A percentile compares a stretch with the other conserved stretches of the same genome.
Evolutionary conservation across 371 early-diverging fungal genomes (phyloP).

Genomic region (Mucor velutinosus): DNA sequence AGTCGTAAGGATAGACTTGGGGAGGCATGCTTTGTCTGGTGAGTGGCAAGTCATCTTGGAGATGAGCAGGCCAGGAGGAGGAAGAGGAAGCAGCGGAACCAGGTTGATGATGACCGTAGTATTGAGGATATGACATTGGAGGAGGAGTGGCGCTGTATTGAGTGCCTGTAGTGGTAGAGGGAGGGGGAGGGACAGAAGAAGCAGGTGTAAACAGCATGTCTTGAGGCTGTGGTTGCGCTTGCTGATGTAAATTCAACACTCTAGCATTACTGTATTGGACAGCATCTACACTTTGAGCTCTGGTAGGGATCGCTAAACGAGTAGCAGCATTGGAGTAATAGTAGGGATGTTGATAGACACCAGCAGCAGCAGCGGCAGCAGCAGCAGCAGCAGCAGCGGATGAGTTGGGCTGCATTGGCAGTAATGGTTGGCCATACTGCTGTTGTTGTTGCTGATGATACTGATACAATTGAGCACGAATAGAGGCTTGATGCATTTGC

Average conservation of each 20-base stretch:
- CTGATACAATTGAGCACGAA: constrained; percentile 34
- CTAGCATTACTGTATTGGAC: constrained; percentile 6
- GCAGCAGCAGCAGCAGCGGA: neutral
- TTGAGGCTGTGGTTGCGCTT: constrained; percentile 8
- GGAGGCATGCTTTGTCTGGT: constrained; percentile 40
- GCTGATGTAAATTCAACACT: constrained; percentile 7
- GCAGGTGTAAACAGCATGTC: constrained; percentile 8
- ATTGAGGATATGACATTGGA: constrained; percentile 22
- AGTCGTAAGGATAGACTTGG: constrained; percentile 23
- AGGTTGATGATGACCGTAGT: neutral
- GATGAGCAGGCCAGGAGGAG: constrained; percentile 12
- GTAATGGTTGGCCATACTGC: neutral
- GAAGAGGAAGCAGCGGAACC: neutral
- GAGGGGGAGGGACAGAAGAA: constrained; percentile 20
- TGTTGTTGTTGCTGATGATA: constrained; percentile 30
- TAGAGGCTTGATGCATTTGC: constrained; percentile 42
- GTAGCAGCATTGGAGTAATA: constrained; percentile 18
- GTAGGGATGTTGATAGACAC: constrained; percentile 10
- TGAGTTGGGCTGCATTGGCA: constrained; percentile 8
- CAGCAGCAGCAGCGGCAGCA: neutral
- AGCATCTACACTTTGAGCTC: constrained; percentile 46
- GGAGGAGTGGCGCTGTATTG: constrained; percentile 21
- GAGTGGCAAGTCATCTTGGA: constrained; percentile 13
- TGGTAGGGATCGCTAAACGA: constrained; percentile 14
- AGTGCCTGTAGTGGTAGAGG: neutral